Conservation (phyloP, 2,329 filamentous ascomycete species). For the Aphanoascus verrucosus region DNA sequence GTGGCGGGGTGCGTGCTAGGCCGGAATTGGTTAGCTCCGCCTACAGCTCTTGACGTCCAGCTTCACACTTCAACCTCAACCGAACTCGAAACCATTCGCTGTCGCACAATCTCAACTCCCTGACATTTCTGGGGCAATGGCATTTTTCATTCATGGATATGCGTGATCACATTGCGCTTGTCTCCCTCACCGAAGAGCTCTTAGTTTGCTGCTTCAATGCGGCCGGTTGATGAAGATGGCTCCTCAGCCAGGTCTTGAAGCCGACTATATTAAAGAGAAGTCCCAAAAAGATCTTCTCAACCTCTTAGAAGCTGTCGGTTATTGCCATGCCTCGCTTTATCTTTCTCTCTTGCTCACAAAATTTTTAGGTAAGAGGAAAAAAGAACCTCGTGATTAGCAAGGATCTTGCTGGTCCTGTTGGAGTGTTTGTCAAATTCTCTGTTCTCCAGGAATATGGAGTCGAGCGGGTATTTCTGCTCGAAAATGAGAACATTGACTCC, state of each 20-base stretch:
- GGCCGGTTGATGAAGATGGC: slow-evolving; percentile 27
- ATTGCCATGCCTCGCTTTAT: neutral
- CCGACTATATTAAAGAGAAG: slow-evolving; percentile 40
- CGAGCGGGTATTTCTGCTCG: slow-evolving; percentile 92
- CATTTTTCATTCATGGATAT: neutral
- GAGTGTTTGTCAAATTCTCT: slow-evolving; percentile 87
- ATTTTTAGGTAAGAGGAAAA: slow-evolving; percentile 78
- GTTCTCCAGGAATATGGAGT: slow-evolving; percentile 95
- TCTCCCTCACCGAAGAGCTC: neutral
- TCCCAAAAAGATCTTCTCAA: slow-evolving; percentile 80
- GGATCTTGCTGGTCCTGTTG: slow-evolving; percentile 77
- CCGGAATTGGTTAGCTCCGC: neutral
- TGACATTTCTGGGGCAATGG: neutral
- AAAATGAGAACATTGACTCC: slow-evolving; percentile 89
- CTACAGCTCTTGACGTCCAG: neutral
- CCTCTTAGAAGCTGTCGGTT: slow-evolving; percentile 87
- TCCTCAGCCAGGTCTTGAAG: slow-evolving; percentile 35
- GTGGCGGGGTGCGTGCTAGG: neutral
- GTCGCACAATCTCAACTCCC: neutral
- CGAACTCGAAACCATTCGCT: neutral
- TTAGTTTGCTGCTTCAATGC: slow-evolving; percentile 1
- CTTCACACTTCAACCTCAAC: neutral
- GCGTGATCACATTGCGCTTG: neutral
- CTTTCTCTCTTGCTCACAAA: neutral
- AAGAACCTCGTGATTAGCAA: slow-evolving; percentile 95